Conservation (phyloP, 75 land plant genomes). For the Pinus tabuliformis region DNA sequence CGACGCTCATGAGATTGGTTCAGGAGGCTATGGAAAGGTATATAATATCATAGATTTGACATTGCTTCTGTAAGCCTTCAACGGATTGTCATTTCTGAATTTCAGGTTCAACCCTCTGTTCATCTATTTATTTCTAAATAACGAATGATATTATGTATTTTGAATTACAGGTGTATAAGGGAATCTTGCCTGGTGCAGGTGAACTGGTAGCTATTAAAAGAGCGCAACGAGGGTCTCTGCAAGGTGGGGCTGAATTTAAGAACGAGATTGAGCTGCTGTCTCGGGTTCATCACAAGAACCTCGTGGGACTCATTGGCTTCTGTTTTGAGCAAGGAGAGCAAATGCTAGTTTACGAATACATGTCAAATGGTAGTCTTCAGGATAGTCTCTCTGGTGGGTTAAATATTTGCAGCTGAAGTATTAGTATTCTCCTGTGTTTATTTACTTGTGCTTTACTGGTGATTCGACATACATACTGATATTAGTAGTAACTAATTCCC, state of each 20-base stretch:
- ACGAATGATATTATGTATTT: background rate
- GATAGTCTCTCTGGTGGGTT: slow-evolving; percentile 32
- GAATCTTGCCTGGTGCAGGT: slow-evolving; percentile 39
- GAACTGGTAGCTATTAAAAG: slow-evolving; percentile 83
- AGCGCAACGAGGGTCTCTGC: slow-evolving; percentile 74
- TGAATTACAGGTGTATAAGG: slow-evolving; percentile 66
- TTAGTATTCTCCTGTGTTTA: too few species aligned
- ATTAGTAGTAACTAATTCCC: background rate
- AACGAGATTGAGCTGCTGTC: slow-evolving; percentile 89
- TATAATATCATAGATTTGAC: slow-evolving; percentile 8
- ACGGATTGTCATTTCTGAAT: background rate
- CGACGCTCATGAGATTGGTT: slow-evolving; percentile 59
- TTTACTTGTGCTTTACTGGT: background rate
- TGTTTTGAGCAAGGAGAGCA: slow-evolving; percentile 82
- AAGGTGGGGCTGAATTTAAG: slow-evolving; percentile 81
- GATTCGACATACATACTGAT: background rate
- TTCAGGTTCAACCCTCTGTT: background rate
- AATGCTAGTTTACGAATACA: slow-evolving; percentile 84
- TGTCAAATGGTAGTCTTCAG: slow-evolving; percentile 66
- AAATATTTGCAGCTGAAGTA: too few species aligned
- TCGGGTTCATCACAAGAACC: slow-evolving; percentile 87
- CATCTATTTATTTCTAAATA: background rate
- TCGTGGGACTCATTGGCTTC: slow-evolving; percentile 77
- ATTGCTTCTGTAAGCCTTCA: background rate
- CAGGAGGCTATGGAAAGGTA: slow-evolving; percentile 95